A percentile compares a stretch with the other conserved stretches of the same genome.
Evolutionary conservation across 768 basidiomycete species (phyloP).

Genomic region (Tricholoma terreum): DNA sequence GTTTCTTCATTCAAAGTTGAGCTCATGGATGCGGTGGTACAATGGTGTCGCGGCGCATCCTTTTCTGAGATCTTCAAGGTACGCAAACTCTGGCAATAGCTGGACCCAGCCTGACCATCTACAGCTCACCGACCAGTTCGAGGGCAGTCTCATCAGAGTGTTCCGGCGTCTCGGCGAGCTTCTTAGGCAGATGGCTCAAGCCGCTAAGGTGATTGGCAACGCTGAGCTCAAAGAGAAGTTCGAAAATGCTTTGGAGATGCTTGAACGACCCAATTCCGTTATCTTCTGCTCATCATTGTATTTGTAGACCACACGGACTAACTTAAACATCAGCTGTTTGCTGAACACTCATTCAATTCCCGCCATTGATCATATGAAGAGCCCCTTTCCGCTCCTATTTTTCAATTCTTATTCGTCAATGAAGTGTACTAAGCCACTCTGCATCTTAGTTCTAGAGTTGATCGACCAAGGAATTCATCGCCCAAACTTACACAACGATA

Average conservation of each 20-base stretch:
- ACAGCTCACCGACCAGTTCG: conserved; percentile 95
- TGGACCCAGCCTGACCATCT: neutral
- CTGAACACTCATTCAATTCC: neutral
- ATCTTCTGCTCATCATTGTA: conserved; percentile 89
- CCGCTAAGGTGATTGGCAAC: conserved; percentile 96
- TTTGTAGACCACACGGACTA: conserved; percentile 38
- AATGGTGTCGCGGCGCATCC: conserved; percentile 98
- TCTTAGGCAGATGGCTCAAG: conserved; percentile 92
- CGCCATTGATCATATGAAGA: too few species aligned
- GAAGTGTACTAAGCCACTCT: too few species aligned
- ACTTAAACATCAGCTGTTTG: neutral
- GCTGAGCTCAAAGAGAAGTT: conserved; percentile 92
- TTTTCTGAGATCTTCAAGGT: conserved; percentile 98
- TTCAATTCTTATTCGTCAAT: too few species aligned
- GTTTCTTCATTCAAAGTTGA: conserved; percentile 97
- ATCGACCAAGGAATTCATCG: too few species aligned
- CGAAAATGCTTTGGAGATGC: conserved; percentile 86
- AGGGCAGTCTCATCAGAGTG: conserved; percentile 94
- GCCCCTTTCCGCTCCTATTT: too few species aligned
- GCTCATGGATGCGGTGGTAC: conserved; percentile 95
- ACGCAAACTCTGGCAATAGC: conserved; percentile 12
- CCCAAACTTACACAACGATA: too few species aligned
- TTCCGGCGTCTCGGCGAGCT: conserved; percentile 94
- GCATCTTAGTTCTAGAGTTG: too few species aligned
- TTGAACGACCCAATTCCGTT: conserved; percentile 91